Evolutionary conservation across 2,329 filamentous ascomycete genomes (phyloP), one percentile per base, ranked within the genome.

Genomic region (Penicillium sp.): DNA sequence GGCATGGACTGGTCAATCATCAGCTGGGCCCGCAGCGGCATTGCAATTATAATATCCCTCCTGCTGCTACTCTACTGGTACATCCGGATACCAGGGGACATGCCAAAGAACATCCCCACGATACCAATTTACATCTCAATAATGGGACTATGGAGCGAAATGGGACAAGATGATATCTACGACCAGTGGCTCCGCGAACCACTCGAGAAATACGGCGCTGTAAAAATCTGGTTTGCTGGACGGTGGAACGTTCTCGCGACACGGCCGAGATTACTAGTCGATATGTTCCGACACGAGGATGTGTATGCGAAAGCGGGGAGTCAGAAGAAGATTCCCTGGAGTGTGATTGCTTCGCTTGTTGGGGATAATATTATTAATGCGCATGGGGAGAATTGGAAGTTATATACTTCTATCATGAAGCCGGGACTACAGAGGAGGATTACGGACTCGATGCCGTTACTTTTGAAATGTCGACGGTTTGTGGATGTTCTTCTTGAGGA

Each of bases 191-290:
- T 66, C 2, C 59, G 62, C 0, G 32, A 36, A 2, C 57, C 61
- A 2, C 49, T 69, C 1, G 65, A 68, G 24, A 53, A 61, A 34
- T 55, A 70, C 43, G 66, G 78, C 3, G 78, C 77, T 1, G 78
- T 80, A 15, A 74, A 78, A 49, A 64, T 80, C 23, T 80, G 77
- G 66, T 79, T 79, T 27, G 78, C 72, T 1, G 76, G 75, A 0
- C 71, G 70, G 33, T 81, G 79, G 79, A 79, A 77, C 40, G 66
- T 81, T 3, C 63, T 81, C 9, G 73, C 80, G 1, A 74, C 73
- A 40, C 71, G 70, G 4, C 78, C 78, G 1, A 59, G 69, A 0
- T 78, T 75, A 50, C 55, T 81, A 3, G 68, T 70, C 3, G 73
- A 79, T 37, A 63, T 71, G 54, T 68, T 71, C 29, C 66, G 64